phyloP scores from a whole-genome alignment of 208 protist genomes.

The Novymonas esmeraldas region DNA sequence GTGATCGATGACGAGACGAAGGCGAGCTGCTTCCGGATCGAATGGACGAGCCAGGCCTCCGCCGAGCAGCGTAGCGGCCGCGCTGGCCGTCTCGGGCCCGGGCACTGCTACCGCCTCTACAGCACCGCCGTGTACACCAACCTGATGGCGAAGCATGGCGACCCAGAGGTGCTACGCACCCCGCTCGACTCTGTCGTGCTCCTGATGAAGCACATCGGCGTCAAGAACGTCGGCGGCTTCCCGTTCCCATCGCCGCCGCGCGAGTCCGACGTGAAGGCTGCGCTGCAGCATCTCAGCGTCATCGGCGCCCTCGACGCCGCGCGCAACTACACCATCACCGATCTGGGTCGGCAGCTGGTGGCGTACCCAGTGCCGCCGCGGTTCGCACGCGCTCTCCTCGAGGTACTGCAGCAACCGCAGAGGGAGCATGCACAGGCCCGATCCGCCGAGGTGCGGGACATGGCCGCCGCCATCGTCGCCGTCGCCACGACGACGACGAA shows the following conservation, averaged over 20 bases:
- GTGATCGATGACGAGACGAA: constrained; percentile 95
- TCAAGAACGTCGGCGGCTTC: constrained; percentile 87
- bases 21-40: constrained; percentile 97
- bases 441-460: constrained; percentile 23
- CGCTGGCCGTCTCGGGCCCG: constrained; percentile 95
- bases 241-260: constrained; percentile 86
- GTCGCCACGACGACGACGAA: constrained; percentile 77
- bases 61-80: constrained; percentile 97
- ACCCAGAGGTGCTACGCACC: constrained; percentile 95
- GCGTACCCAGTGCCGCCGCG: constrained; percentile 84
- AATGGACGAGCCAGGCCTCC: constrained; percentile 97
- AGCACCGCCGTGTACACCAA: constrained; percentile 97
- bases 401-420: constrained; percentile 40
- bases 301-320: constrained; percentile 75
- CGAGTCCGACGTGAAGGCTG: constrained; percentile 66
- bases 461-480: constrained; percentile 64
- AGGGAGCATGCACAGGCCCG: constrained; percentile 8
- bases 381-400: constrained; percentile 77
- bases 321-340: constrained; percentile 63
- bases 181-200: constrained; percentile 92
- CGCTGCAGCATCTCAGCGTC: constrained; percentile 69
- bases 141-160: constrained; percentile 94
- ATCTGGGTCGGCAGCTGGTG: constrained; percentile 65
- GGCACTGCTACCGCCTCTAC: constrained; percentile 98
- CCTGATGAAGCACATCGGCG: constrained; percentile 91